These are phyloP conservation scores for Phialophora verrucosa DNA, from an alignment of 2,329 filamentous ascomycete genomes.

Conservation along the genomic window DNA sequence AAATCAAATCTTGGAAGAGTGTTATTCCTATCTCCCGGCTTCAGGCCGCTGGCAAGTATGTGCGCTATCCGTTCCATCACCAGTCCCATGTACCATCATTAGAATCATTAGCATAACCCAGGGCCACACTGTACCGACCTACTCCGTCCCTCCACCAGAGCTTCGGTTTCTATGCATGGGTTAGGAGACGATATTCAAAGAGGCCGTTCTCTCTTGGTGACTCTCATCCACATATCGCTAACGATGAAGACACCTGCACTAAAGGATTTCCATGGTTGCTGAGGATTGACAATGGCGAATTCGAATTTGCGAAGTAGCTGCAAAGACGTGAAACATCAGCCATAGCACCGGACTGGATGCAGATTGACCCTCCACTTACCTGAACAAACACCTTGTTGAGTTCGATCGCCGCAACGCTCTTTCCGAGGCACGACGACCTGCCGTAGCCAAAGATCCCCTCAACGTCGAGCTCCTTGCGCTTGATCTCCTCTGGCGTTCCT, in stretches of 20 bases:
- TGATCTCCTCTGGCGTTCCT: constrained; percentile 43
- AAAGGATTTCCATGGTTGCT: constrained; percentile 32
- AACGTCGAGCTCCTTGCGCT: constrained; percentile 49
- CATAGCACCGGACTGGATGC: not conserved
- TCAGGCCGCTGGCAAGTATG: constrained; percentile 12
- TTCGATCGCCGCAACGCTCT: constrained; percentile 56
- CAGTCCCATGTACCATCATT: constrained; percentile 1
- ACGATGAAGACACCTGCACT: constrained; percentile 31
- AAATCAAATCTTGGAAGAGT: not conserved
- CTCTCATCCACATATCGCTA: constrained; percentile 33
- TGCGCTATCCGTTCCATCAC: constrained; percentile 12
- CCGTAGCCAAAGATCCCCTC: constrained; percentile 57
- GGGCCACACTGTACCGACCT: not conserved
- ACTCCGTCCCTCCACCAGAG: not conserved
- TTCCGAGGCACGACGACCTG: constrained; percentile 55
- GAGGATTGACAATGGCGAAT: constrained; percentile 30
- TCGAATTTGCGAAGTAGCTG: constrained; percentile 37
- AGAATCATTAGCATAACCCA: constrained; percentile 13
- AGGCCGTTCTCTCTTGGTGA: constrained; percentile 23
- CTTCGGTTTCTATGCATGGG: not conserved
- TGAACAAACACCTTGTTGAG: constrained; percentile 57
- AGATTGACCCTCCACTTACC: constrained; percentile 43
- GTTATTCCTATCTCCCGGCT: constrained; percentile 3
- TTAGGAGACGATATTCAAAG: constrained; percentile 11
- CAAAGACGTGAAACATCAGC: not conserved